These are phyloP conservation scores for Cystobasidium ongulense DNA, from an alignment of 768 basidiomycete genomes.

Conservation along the genomic window DNA sequence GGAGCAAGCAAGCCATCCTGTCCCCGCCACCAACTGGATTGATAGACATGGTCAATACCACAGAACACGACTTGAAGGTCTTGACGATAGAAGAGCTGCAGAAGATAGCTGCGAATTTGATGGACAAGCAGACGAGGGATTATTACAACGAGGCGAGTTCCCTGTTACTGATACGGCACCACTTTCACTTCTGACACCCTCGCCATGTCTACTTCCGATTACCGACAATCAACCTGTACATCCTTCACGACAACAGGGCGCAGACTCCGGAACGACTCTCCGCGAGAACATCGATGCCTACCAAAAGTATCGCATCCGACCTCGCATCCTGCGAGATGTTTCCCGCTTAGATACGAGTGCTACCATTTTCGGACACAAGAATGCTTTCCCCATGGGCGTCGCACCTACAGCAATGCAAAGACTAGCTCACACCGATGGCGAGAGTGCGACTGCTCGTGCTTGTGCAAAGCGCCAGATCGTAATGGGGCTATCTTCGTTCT, in stretches of 20 bases:
- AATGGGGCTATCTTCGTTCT: slow-evolving; percentile 32
- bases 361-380: slow-evolving; percentile 26
- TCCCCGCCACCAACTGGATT: not conserved
- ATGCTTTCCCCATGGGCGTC: slow-evolving; percentile 29
- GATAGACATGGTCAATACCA: not conserved
- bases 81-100: slow-evolving; percentile 31
- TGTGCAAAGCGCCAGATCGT: slow-evolving; percentile 7
- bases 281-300: slow-evolving; percentile 31
- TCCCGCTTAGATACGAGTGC: slow-evolving; percentile 15
- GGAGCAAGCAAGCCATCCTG: no score
- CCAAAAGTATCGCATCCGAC: slow-evolving; percentile 33
- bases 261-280: slow-evolving; percentile 25
- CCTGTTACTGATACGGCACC: not conserved
- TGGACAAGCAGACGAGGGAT: slow-evolving; percentile 30
- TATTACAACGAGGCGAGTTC: slow-evolving; percentile 31
- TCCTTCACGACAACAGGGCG: slow-evolving; percentile 1
- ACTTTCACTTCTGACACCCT: no score
- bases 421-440: slow-evolving; percentile 31
- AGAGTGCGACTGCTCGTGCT: slow-evolving; percentile 19
- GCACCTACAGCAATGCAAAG: slow-evolving; percentile 32
- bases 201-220: not conserved
- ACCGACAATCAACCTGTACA: not conserved
- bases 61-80: slow-evolving; percentile 23
- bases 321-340: slow-evolving; percentile 31
- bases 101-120: slow-evolving; percentile 6